Conservation (phyloP, 371 early-diverging fungal genomes). For the Saksenaea oblongispora region DNA sequence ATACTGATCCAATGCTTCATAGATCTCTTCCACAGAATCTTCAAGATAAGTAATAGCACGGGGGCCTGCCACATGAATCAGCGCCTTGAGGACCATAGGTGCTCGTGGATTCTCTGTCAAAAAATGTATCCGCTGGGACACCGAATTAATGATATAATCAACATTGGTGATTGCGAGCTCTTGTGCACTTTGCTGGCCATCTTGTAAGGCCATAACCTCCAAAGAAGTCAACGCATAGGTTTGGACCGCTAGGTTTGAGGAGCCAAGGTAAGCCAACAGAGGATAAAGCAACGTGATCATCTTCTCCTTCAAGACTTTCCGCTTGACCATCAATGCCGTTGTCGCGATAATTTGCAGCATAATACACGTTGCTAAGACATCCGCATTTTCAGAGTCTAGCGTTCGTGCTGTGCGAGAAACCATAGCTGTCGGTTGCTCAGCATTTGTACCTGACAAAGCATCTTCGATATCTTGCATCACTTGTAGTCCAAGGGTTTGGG, state of each 20-base stretch:
- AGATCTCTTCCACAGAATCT: slow-evolving; percentile 63
- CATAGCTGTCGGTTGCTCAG: slow-evolving; percentile 4
- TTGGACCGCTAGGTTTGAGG: slow-evolving; percentile 34
- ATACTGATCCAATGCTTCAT: slow-evolving; percentile 58
- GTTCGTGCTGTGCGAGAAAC: slow-evolving; percentile 5
- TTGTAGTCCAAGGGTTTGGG: slow-evolving; percentile 14
- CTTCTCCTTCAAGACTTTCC: slow-evolving; percentile 28
- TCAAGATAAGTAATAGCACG: slow-evolving; percentile 49
- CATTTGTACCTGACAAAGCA: slow-evolving; percentile 9
- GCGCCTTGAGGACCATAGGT: slow-evolving; percentile 58
- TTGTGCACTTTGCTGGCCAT: slow-evolving; percentile 28
- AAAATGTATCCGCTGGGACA: slow-evolving; percentile 50
- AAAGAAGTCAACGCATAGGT: slow-evolving; percentile 44
- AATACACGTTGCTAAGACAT: slow-evolving; percentile 33
- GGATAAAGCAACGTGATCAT: slow-evolving; percentile 61
- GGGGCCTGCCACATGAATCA: slow-evolving; percentile 51
- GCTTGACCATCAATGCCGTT: slow-evolving; percentile 19
- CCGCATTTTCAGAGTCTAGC: slow-evolving; percentile 21
- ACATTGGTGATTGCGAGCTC: slow-evolving; percentile 55
- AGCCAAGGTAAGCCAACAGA: slow-evolving; percentile 57
- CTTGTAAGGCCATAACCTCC: slow-evolving; percentile 32
- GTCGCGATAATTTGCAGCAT: slow-evolving; percentile 33
- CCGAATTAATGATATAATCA: slow-evolving; percentile 66
- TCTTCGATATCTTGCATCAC: slow-evolving; percentile 24
- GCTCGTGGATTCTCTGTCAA: slow-evolving; percentile 44